phyloP scores from a whole-genome alignment of 129 eudicot genomes.

The Helichrysum umbraculigerum region DNA sequence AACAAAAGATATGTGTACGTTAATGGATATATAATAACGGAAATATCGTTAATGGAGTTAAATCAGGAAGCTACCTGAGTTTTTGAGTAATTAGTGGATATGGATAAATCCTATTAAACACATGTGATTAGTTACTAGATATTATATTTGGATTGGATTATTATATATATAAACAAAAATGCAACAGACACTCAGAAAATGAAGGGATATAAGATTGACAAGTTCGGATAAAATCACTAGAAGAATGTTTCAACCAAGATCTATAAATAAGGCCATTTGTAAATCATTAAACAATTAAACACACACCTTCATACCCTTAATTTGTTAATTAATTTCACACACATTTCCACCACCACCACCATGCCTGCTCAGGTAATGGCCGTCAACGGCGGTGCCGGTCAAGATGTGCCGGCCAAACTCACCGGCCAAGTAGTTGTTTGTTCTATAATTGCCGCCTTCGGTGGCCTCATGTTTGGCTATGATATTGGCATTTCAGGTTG shows the following conservation, averaged over 20 bases:
- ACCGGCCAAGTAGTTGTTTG: conserved; percentile 51
- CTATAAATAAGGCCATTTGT: conserved; percentile 30
- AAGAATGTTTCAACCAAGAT: conserved; percentile 28
- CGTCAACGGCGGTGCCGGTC: conserved; percentile 29
- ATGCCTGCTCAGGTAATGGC: conserved; percentile 50
- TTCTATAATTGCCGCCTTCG: conserved; percentile 64
- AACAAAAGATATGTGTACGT: neutral
- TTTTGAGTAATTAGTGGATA: neutral
- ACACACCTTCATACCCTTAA: neutral
- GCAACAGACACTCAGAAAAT: conserved; percentile 20
- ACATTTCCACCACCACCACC: conserved; percentile 11
- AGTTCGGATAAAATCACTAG: conserved; percentile 30
- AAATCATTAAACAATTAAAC: conserved; percentile 4
- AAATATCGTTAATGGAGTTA: neutral
- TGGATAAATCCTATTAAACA: neutral
- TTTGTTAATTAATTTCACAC: neutral
- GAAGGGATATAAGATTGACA: conserved; percentile 30
- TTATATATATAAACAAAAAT: neutral
- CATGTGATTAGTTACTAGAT: too few species aligned
- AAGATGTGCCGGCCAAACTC: conserved; percentile 51
- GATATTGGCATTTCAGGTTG: conserved; percentile 62
- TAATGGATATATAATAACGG: neutral
- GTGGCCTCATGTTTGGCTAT: conserved; percentile 74
- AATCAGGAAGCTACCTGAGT: neutral
- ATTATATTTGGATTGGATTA: neutral